Conservation (phyloP, 139 green algal genomes). For the Auxenochlorella pyrenoidosa region DNA sequence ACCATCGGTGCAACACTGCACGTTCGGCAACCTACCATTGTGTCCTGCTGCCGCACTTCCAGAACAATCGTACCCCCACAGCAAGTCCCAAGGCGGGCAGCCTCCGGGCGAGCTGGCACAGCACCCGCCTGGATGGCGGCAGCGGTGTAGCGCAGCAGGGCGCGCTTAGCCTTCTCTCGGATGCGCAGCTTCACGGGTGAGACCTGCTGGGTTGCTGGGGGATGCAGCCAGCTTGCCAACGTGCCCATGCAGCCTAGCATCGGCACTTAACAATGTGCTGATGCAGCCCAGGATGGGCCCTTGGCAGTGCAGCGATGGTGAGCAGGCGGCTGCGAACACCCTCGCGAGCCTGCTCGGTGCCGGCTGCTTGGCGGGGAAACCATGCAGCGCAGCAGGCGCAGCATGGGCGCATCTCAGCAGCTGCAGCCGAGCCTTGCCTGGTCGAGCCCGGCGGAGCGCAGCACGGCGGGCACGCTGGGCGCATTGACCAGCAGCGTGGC, state of each 20-base stretch:
- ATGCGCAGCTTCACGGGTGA: slow-evolving; percentile 34
- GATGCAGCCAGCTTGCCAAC: neutral
- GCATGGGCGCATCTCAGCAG: no score
- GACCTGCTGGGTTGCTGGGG: neutral
- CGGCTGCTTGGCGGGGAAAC: no score
- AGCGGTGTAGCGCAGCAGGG: slow-evolving; percentile 66
- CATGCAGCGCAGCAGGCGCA: no score
- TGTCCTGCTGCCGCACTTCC: no score
- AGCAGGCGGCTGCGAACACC: neutral
- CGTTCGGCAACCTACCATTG: no score
- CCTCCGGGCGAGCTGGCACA: no score
- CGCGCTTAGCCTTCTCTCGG: slow-evolving; percentile 61
- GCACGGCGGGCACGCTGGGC: slow-evolving; percentile 43
- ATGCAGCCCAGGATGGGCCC: neutral
- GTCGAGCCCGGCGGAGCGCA: slow-evolving; percentile 30
- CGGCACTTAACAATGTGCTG: neutral
- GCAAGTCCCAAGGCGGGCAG: no score
- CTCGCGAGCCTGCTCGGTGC: no score
- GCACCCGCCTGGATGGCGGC: slow-evolving; percentile 40
- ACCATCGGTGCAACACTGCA: no score
- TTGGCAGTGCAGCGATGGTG: neutral
- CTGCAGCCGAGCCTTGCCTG: neutral
- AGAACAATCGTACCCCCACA: no score
- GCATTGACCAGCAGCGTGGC: slow-evolving; percentile 88
- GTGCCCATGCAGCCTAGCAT: neutral